Evolutionary conservation across 2,329 filamentous ascomycete genomes (phyloP).

Genomic region (Sporothrix pseudoabietina): DNA sequence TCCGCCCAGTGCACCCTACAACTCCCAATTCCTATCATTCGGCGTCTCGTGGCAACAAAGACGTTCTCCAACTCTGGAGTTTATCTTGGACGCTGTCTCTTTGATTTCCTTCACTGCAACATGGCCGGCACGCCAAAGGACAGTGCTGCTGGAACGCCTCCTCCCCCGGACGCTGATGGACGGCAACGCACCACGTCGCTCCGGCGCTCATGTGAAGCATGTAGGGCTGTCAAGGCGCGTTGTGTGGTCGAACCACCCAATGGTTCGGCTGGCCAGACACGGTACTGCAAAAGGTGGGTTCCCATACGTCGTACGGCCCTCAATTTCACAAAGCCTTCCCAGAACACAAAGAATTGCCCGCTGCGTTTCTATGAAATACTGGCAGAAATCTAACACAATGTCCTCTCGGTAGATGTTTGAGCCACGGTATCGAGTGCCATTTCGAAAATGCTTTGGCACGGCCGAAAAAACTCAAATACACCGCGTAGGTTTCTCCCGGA

Average conservation of each 20-base stretch:
- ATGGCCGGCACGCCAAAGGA: constrained; percentile 18
- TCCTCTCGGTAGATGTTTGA: constrained; percentile 25
- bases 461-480: constrained; percentile 35
- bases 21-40: background rate
- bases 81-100: background rate
- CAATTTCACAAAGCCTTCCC: too few relatives aligned
- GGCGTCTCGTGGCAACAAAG: background rate
- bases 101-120: background rate
- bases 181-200: constrained; percentile 34
- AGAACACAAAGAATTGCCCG: too few relatives aligned
- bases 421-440: constrained; percentile 33
- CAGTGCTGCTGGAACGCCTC: background rate
- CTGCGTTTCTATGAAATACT: background rate
- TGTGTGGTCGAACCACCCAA: constrained; percentile 32
- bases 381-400: background rate
- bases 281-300: constrained; percentile 34
- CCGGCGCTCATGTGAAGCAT: constrained; percentile 37
- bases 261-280: constrained; percentile 8
- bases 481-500: constrained; percentile 31
- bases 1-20: background rate
- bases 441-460: constrained; percentile 37
- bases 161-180: constrained; percentile 9
- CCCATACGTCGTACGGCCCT: background rate
- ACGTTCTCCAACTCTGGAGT: background rate
- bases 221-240: constrained; percentile 35